Percentiles rank a stretch among this genome's conserved stretches.
phyloP scores from a whole-genome alignment of 768 basidiomycete species.

The Leccinum variicolor region DNA sequence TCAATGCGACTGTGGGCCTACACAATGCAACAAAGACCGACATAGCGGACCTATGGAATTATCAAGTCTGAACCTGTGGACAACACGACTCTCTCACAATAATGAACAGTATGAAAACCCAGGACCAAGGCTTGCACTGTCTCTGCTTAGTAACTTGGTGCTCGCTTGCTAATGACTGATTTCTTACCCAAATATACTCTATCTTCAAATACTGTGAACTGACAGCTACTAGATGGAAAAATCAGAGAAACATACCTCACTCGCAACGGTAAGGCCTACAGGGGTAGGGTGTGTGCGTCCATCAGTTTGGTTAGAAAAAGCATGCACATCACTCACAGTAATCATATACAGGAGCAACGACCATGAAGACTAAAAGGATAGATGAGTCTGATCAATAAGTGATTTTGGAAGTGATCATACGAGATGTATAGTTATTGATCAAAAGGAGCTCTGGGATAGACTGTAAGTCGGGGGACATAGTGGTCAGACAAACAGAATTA shows the following conservation, averaged over 20 bases:
- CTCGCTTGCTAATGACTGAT: not conserved
- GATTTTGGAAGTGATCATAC: not conserved
- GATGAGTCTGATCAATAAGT: not conserved
- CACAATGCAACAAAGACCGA: not conserved
- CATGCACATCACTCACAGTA: not conserved
- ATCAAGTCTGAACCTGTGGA: not conserved
- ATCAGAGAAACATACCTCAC: not conserved
- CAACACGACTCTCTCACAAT: not conserved
- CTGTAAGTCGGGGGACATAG: not conserved
- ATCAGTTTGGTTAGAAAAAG: not conserved
- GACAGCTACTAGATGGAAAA: not conserved
- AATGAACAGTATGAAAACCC: slow-evolving; percentile 10
- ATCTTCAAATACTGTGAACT: not conserved
- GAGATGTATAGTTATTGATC: not conserved
- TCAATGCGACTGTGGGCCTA: not conserved
- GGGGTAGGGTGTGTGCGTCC: not conserved
- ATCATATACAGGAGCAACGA: not conserved
- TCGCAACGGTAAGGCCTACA: slow-evolving; percentile 6
- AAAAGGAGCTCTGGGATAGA: not conserved
- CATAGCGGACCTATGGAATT: not conserved
- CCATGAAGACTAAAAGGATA: not conserved
- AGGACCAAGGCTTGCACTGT: slow-evolving; percentile 8
- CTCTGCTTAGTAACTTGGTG: not conserved
- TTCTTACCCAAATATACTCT: slow-evolving; percentile 17
- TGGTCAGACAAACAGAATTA: not conserved